Evolutionary conservation across 306 rosid species (phyloP).

Genomic region (Vigna mungo): DNA sequence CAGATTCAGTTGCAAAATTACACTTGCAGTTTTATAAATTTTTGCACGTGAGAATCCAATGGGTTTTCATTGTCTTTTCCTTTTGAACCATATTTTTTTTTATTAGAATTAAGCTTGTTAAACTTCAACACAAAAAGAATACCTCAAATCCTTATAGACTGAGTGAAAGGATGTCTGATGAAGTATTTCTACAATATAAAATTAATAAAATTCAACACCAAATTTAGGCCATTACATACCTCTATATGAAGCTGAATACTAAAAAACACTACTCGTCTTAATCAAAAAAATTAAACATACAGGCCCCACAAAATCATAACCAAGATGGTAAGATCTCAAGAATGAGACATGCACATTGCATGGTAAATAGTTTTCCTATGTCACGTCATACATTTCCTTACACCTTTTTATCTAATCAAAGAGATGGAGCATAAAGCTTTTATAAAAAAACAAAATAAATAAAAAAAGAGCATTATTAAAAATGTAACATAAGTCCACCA

Average conservation of each 20-base stretch:
- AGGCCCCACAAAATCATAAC: slow-evolving; percentile 7
- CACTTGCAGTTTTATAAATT: slow-evolving; percentile 8
- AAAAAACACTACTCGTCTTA: slow-evolving; percentile 2
- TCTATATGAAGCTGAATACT: background rate
- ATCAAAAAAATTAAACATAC: background rate
- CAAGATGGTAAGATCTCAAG: slow-evolving; percentile 19
- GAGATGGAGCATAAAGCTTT: slow-evolving; percentile 26
- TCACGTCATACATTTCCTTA: background rate
- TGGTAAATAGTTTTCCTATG: slow-evolving; percentile 15
- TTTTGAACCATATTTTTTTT: slow-evolving; percentile 15
- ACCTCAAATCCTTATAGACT: background rate
- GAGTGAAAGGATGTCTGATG: slow-evolving; percentile 15
- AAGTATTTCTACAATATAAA: background rate
- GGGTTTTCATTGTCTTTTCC: slow-evolving; percentile 1
- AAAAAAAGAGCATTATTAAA: background rate
- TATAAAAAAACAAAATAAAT: too few species aligned
- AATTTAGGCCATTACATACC: slow-evolving; percentile 11
- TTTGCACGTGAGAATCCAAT: slow-evolving; percentile 14
- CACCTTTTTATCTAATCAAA: slow-evolving; percentile 2
- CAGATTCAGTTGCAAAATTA: slow-evolving; percentile 17
- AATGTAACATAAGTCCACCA: slow-evolving; percentile 6
- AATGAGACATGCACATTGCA: slow-evolving; percentile 13
- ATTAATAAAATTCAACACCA: background rate
- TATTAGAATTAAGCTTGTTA: background rate
- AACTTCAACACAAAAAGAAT: background rate